phyloP scores from a whole-genome alignment of 768 basidiomycete species.

The Clitopilus passeckerianus region DNA sequence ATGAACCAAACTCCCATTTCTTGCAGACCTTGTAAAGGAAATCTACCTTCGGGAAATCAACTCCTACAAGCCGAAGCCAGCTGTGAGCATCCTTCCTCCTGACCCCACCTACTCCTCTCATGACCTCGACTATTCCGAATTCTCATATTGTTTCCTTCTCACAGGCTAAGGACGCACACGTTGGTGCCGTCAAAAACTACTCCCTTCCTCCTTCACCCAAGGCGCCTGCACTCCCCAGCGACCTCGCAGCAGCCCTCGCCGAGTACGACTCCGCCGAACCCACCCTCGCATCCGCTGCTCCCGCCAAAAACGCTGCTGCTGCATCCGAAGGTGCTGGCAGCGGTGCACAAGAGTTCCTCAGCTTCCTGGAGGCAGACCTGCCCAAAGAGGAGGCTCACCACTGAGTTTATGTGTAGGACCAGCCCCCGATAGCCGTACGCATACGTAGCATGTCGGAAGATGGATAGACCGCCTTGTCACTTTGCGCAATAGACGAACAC shows the following conservation, averaged over 20 bases:
- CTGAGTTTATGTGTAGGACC: constrained; percentile 6
- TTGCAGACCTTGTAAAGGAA: constrained; percentile 88
- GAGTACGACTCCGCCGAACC: constrained; percentile 86
- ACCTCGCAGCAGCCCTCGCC: constrained; percentile 84
- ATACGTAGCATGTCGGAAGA: not conserved
- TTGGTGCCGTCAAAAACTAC: constrained; percentile 83
- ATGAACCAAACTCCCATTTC: constrained; percentile 20
- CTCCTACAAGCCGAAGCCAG: constrained; percentile 74
- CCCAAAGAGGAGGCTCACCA: constrained; percentile 26
- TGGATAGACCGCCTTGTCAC: not conserved
- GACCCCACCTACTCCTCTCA: not conserved
- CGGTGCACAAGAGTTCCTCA: constrained; percentile 74
- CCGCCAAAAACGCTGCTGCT: constrained; percentile 14
- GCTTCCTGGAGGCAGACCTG: constrained; percentile 76
- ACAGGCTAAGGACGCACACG: constrained; percentile 87
- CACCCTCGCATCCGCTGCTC: constrained; percentile 31
- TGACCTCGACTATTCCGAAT: not conserved
- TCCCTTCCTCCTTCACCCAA: constrained; percentile 69
- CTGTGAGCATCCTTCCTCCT: constrained; percentile 42
- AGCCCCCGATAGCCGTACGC: not conserved
- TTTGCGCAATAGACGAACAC: not conserved
- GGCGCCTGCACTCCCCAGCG: constrained; percentile 68
- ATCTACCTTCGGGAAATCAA: constrained; percentile 89
- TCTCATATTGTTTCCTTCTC: not conserved
- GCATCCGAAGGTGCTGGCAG: constrained; percentile 34